These are phyloP conservation scores for Auxenochlorella protothecoides DNA, from an alignment of 139 green algal genomes.

Conservation along the genomic window DNA sequence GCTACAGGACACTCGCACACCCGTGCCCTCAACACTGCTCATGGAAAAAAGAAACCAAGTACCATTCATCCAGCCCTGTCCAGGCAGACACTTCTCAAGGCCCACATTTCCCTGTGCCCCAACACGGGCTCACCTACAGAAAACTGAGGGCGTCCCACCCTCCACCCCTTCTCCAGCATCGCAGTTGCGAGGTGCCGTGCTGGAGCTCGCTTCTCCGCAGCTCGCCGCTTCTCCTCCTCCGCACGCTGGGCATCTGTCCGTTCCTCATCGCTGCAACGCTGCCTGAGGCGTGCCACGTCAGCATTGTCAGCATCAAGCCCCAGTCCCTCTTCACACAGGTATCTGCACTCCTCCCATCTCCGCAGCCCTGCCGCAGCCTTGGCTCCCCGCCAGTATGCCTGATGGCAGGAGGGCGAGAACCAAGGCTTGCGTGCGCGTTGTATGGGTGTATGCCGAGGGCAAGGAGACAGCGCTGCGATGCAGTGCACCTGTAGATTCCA, in stretches of 20 bases:
- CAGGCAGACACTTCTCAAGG: too few species aligned
- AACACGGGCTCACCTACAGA: slow-evolving; percentile 24
- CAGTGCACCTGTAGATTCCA: too few species aligned
- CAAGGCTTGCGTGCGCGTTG: neutral
- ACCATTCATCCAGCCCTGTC: too few species aligned
- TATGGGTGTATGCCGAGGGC: neutral
- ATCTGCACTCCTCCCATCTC: slow-evolving; percentile 32
- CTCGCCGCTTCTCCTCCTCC: slow-evolving; percentile 1
- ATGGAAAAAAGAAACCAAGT: too few species aligned
- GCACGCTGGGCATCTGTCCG: too few species aligned
- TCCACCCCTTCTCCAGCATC: slow-evolving; percentile 29
- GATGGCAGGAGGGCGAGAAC: neutral
- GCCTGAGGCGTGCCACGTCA: slow-evolving; percentile 43
- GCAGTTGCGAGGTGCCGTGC: slow-evolving; percentile 27
- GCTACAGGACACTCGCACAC: neutral
- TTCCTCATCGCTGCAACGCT: neutral
- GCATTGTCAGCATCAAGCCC: slow-evolving; percentile 36
- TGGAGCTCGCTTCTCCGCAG: slow-evolving; percentile 21
- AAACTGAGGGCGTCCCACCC: slow-evolving; percentile 42
- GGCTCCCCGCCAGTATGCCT: slow-evolving; percentile 58
- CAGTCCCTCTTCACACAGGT: slow-evolving; percentile 44
- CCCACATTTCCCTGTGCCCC: too few species aligned
- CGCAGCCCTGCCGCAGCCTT: slow-evolving; percentile 54
- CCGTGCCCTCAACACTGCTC: neutral
- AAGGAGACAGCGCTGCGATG: too few species aligned